Percentiles rank a stretch among this genome's conserved stretches.
Evolutionary conservation across 2,329 filamentous ascomycete genomes (phyloP).

Genomic region (Aureobasidium pullulans): DNA sequence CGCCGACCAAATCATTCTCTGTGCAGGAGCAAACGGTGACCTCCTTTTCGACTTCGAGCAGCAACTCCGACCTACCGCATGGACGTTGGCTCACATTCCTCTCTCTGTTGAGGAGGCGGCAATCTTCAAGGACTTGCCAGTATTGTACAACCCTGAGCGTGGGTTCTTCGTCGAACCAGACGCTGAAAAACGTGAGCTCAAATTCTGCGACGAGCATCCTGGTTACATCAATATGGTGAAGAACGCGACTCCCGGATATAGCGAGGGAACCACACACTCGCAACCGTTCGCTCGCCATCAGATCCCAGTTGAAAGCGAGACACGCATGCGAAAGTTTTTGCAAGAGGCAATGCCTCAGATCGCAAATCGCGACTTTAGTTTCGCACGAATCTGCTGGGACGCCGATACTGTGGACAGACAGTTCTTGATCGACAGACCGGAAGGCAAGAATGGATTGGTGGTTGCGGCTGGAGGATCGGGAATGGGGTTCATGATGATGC

Average conservation of each 20-base stretch:
- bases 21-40: constrained; percentile 43
- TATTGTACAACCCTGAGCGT: constrained; percentile 42
- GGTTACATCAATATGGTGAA: constrained; percentile 46
- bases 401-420: constrained; percentile 48
- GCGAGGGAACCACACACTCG: constrained; percentile 27
- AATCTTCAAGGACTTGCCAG: constrained; percentile 42
- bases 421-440: constrained; percentile 47
- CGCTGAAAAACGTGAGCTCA: constrained; percentile 39
- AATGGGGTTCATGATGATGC: constrained; percentile 48
- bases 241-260: constrained; percentile 15
- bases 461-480: constrained; percentile 47
- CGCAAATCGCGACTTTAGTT: constrained; percentile 40
- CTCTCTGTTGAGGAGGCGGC: constrained; percentile 40
- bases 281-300: constrained; percentile 39
- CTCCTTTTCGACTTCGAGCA: constrained; percentile 43
- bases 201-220: constrained; percentile 50
- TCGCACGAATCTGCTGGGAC: constrained; percentile 51
- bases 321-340: constrained; percentile 42
- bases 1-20: constrained; percentile 41
- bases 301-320: constrained; percentile 41
- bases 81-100: constrained; percentile 46
- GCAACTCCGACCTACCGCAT: constrained; percentile 48
- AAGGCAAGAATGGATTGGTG: constrained; percentile 35
- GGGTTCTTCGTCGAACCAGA: constrained; percentile 47
- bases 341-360: constrained; percentile 48